These are phyloP conservation scores for Neonothopanus nambi DNA, from an alignment of 1,284 basidiomycete genomes.

Conservation along the genomic window DNA sequence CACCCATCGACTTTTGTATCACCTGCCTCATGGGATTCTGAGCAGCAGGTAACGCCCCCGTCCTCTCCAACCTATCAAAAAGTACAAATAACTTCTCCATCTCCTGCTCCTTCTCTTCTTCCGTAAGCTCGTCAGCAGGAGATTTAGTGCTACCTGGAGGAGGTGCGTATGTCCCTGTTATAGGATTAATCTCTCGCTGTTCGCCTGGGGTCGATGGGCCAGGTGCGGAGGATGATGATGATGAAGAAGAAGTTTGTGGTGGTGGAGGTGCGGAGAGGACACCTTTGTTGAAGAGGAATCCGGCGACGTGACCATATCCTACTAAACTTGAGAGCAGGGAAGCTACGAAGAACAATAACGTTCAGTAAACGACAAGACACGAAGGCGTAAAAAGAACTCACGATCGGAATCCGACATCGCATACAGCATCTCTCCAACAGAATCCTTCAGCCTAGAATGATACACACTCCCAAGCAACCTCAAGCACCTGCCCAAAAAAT, in stretches of 20 bases:
- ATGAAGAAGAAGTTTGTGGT: neutral
- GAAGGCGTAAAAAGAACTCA: neutral
- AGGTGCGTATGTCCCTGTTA: slow-evolving; percentile 65
- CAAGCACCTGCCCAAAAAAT: slow-evolving; percentile 77
- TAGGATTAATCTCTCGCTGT: slow-evolving; percentile 59
- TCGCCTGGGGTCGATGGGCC: neutral
- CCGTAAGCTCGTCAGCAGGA: slow-evolving; percentile 67
- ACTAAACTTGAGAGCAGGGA: slow-evolving; percentile 12
- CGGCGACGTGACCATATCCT: slow-evolving; percentile 82
- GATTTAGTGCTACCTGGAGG: slow-evolving; percentile 25
- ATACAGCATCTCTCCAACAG: slow-evolving; percentile 85
- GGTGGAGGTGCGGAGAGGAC: slow-evolving; percentile 60
- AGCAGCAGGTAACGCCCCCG: slow-evolving; percentile 58
- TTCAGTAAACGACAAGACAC: neutral
- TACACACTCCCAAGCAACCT: slow-evolving; percentile 77
- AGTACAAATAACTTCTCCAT: slow-evolving; percentile 88
- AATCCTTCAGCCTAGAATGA: slow-evolving; percentile 68
- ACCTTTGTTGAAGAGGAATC: slow-evolving; percentile 88
- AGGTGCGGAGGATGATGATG: slow-evolving; percentile 16
- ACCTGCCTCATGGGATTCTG: slow-evolving; percentile 77
- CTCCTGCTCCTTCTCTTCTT: slow-evolving; percentile 90
- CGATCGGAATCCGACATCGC: slow-evolving; percentile 74
- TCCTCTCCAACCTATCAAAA: slow-evolving; percentile 84
- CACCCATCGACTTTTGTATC: slow-evolving; percentile 52
- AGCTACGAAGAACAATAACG: slow-evolving; percentile 1